A percentile compares a stretch with the other conserved stretches of the same genome.
phyloP scores from a whole-genome alignment of 2,329 filamentous ascomycete genomes.

The Claviceps citrina region DNA sequence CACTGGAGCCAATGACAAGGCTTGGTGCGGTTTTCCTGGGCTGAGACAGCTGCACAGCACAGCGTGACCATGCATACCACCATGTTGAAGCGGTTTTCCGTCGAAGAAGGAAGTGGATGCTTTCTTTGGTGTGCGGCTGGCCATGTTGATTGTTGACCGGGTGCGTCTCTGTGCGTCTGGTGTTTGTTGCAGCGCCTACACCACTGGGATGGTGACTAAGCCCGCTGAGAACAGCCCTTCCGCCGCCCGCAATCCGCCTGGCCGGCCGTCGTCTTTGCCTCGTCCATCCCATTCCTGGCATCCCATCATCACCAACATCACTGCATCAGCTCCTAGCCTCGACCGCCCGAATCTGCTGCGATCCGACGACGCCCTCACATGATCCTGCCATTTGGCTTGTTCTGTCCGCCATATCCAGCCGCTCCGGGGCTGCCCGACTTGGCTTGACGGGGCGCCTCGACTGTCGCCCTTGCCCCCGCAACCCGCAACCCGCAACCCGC shows the following conservation, averaged over 20 bases:
- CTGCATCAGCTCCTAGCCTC: not conserved
- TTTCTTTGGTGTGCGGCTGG: no score
- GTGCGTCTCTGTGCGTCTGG: no score
- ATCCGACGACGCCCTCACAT: not conserved
- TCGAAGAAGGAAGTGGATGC: no score
- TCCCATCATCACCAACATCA: constrained; percentile 1
- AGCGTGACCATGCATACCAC: no score
- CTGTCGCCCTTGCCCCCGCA: not conserved
- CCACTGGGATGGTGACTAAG: no score
- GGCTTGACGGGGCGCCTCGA: constrained; percentile 5
- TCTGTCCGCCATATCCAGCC: not conserved
- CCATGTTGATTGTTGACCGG: no score
- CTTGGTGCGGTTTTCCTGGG: no score
- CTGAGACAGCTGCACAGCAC: no score
- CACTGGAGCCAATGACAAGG: no score
- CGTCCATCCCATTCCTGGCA: not conserved
- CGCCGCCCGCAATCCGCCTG: not conserved
- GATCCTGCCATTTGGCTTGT: not conserved
- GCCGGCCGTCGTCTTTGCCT: not conserved
- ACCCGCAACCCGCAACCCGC: not conserved
- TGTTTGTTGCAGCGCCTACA: no score
- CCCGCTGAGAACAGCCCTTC: no score
- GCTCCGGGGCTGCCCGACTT: constrained; percentile 3
- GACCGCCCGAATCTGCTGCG: not conserved
- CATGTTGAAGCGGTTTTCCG: no score